Conservation (phyloP, 768 basidiomycete species). For the Leccinum ochraceum region DNA sequence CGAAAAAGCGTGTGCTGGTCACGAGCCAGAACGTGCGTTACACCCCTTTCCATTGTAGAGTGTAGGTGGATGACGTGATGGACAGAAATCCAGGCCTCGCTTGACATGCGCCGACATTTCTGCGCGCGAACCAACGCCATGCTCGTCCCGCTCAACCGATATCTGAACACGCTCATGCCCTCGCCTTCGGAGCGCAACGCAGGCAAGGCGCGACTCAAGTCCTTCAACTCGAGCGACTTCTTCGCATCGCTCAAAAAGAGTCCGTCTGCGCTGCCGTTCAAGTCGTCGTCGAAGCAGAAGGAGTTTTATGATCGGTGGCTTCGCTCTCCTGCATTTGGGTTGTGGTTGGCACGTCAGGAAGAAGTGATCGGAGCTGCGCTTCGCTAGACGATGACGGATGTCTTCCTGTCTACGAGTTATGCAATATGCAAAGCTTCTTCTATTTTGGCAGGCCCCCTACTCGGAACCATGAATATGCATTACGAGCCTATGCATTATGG, state of each 20-base stretch:
- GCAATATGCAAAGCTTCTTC: not conserved
- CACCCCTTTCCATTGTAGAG: too few relatives aligned
- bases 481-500: not conserved
- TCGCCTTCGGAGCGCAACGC: too few relatives aligned
- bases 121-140: too few relatives aligned
- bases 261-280: conserved; percentile 75
- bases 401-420: not conserved
- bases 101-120: too few relatives aligned
- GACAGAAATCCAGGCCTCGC: too few relatives aligned
- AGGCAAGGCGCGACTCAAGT: too few relatives aligned
- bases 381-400: not conserved
- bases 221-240: too few relatives aligned
- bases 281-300: conserved; percentile 57
- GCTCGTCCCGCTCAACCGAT: too few relatives aligned
- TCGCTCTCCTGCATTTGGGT: conserved; percentile 71
- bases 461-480: not conserved
- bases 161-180: too few relatives aligned
- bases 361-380: conserved; percentile 54
- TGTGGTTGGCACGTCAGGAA: conserved; percentile 80
- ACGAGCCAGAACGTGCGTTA: too few relatives aligned
- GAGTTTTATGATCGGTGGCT: conserved; percentile 83
- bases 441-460: not conserved
- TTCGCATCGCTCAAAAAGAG: conserved; percentile 20
- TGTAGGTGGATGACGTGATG: too few relatives aligned
- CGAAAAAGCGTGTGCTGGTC: too few relatives aligned